Evolutionary conservation across 2,329 filamentous ascomycete genomes (phyloP).

Genomic region (Ophiosphaerella korrae): DNA sequence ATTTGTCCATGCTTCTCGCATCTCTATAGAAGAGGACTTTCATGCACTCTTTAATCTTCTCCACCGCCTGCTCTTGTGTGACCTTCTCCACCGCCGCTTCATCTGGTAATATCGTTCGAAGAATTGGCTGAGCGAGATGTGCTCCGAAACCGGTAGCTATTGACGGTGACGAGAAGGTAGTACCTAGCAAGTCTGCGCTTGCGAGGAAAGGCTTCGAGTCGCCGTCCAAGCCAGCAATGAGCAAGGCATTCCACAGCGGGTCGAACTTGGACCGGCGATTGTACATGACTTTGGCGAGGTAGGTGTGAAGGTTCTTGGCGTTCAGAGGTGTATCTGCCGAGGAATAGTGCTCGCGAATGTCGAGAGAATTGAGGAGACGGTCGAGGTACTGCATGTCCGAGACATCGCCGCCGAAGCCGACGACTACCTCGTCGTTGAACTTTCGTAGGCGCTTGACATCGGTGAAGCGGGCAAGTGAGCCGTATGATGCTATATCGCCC

Average conservation of each 20-base stretch:
- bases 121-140: constrained; percentile 89
- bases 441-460: constrained; percentile 93
- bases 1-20: constrained; percentile 87
- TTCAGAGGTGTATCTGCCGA: constrained; percentile 65
- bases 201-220: constrained; percentile 86
- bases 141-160: constrained; percentile 93
- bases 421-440: constrained; percentile 81
- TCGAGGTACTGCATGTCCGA: constrained; percentile 99
- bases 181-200: constrained; percentile 88
- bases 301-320: constrained; percentile 94
- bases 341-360: constrained; percentile 87
- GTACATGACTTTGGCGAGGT: constrained; percentile 95
- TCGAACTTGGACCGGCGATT: constrained; percentile 93
- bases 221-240: constrained; percentile 83
- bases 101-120: constrained; percentile 82
- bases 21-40: constrained; percentile 98
- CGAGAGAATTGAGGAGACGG: constrained; percentile 83
- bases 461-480: constrained; percentile 91
- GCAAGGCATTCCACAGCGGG: constrained; percentile 94
- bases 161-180: constrained; percentile 84
- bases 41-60: constrained; percentile 89
- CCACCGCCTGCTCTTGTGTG: constrained; percentile 76
- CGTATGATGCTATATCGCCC: constrained; percentile 78
- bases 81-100: constrained; percentile 76
- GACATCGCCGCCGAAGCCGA: constrained; percentile 96